A percentile compares a stretch with the other conserved stretches of the same genome.
These are phyloP conservation scores for Sechiopsis laciniata DNA, from an alignment of 306 rosid species.

Conservation along the genomic window DNA sequence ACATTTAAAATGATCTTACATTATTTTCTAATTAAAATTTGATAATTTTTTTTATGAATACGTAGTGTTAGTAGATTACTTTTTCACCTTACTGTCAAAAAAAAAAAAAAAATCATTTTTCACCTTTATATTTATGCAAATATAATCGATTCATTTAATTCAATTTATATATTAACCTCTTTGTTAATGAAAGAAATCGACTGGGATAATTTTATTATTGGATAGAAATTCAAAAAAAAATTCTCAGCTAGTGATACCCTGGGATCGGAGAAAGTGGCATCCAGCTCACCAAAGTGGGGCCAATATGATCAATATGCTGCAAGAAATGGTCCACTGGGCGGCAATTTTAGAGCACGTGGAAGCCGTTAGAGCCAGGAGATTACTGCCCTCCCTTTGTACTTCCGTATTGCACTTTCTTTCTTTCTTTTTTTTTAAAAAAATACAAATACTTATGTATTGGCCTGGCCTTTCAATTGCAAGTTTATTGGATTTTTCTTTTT, in stretches of 20 bases:
- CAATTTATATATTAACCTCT: no score
- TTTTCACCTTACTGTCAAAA: no score
- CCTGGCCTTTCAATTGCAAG: no score
- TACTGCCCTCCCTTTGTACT: not conserved
- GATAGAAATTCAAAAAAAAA: no score
- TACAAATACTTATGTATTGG: no score
- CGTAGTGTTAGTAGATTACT: no score
- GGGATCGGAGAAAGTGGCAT: not conserved
- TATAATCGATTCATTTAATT: no score
- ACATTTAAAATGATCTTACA: not conserved
- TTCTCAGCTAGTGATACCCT: conserved; percentile 1
- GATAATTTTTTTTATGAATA: not conserved
- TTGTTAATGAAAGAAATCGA: no score
- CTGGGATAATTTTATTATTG: no score
- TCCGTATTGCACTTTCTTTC: no score
- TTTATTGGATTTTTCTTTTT: not conserved
- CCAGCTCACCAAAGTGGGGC: conserved; percentile 14
- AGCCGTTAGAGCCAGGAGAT: not conserved
- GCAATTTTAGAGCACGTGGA: not conserved
- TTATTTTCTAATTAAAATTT: not conserved
- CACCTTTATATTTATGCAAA: no score
- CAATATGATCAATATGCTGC: not conserved
- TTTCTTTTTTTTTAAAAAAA: no score
- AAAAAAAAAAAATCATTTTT: not conserved
- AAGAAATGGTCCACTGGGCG: not conserved